Evolutionary conservation across 306 rosid species (phyloP).

Genomic region (Chamaecrista fasciculata): DNA sequence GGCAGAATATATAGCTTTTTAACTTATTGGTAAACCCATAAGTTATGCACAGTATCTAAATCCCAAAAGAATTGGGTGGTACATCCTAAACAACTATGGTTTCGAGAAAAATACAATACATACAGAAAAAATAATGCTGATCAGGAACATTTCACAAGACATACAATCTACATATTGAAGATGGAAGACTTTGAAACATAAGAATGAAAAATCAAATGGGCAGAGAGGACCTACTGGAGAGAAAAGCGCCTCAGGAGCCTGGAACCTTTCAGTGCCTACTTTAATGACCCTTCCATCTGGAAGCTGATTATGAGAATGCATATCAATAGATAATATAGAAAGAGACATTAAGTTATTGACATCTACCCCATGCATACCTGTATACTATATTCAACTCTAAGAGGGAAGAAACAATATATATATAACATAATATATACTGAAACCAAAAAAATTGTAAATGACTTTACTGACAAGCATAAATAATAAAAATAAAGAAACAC

Average conservation of each 20-base stretch:
- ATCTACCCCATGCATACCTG: conserved; percentile 7
- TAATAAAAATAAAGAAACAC: conserved; percentile 13
- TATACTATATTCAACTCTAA: neutral
- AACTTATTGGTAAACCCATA: neutral
- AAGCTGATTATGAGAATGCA: conserved; percentile 53
- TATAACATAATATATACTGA: conserved; percentile 4
- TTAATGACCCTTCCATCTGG: conserved; percentile 99
- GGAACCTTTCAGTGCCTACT: conserved; percentile 99
- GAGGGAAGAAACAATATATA: neutral
- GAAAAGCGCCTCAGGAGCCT: conserved; percentile 99
- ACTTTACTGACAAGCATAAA: conserved; percentile 17
- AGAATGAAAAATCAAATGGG: conserved; percentile 22
- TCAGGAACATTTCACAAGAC: neutral
- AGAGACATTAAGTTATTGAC: conserved; percentile 15
- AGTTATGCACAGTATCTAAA: neutral
- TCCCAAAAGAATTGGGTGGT: neutral
- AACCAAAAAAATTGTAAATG: neutral
- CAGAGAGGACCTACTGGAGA: conserved; percentile 71
- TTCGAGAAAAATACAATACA: neutral
- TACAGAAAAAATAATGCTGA: neutral
- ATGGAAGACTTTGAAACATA: neutral
- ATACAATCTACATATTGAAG: neutral
- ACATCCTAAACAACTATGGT: neutral
- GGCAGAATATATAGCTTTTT: neutral
- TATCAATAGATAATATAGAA: conserved; percentile 22